A percentile compares a stretch with the other conserved stretches of the same genome.
These are phyloP conservation scores for Fusarium caatingaense DNA, from an alignment of 2,329 filamentous ascomycete species.

Conservation along the genomic window DNA sequence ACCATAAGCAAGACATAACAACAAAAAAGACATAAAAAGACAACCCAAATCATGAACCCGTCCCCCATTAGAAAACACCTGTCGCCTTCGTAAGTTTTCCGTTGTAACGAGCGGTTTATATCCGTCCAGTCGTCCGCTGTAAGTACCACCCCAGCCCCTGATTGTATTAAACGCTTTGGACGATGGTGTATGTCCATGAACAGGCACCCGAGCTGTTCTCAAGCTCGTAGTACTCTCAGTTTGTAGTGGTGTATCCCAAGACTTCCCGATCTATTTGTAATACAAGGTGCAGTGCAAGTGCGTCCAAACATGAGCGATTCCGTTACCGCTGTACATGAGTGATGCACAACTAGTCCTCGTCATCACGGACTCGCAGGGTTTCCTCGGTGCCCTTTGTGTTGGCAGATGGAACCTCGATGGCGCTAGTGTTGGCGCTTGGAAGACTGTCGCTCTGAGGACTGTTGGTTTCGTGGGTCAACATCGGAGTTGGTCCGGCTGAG, in stretches of 20 bases:
- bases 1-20: slow-evolving; percentile 17
- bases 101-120: slow-evolving; percentile 10
- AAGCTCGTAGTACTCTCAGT: slow-evolving; percentile 17
- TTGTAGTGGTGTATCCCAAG: slow-evolving; percentile 9
- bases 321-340: background rate
- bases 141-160: slow-evolving; percentile 5
- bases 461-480: slow-evolving; percentile 75
- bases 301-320: background rate
- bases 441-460: slow-evolving; percentile 75
- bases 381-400: slow-evolving; percentile 43
- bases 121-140: slow-evolving; percentile 11
- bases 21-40: slow-evolving; percentile 5
- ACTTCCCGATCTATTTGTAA: slow-evolving; percentile 31
- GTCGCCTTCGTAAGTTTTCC: slow-evolving; percentile 14
- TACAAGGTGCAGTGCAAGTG: slow-evolving; percentile 21
- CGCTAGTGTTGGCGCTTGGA: slow-evolving; percentile 71
- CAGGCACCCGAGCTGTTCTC: slow-evolving; percentile 31
- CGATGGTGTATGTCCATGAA: slow-evolving; percentile 37
- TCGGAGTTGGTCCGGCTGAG: slow-evolving; percentile 71
- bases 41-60: background rate
- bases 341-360: slow-evolving; percentile 45
- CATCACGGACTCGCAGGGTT: slow-evolving; percentile 45
- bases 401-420: slow-evolving; percentile 54
- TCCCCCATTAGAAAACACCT: slow-evolving; percentile 25
- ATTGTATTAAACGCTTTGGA: slow-evolving; percentile 38